These are phyloP conservation scores for Plasmodium inui DNA, from an alignment of 169 alveolate species.

Conservation along the genomic window DNA sequence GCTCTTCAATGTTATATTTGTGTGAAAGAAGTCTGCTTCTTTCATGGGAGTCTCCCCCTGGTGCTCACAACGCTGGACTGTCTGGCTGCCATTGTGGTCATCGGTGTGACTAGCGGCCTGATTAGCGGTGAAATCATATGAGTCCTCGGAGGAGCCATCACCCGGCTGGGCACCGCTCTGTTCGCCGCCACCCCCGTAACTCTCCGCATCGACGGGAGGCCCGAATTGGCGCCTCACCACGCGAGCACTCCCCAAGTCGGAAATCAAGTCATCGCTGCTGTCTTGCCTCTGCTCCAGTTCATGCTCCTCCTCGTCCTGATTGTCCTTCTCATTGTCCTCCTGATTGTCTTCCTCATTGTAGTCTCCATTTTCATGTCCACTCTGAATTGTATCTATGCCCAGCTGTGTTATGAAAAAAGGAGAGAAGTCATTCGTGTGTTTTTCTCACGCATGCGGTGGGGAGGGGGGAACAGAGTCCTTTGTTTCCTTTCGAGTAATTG, in stretches of 20 bases:
- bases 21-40: not conserved
- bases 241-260: constrained; percentile 21
- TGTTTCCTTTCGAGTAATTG: not conserved
- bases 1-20: not conserved
- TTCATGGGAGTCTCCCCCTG: not conserved
- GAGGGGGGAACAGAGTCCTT: not conserved
- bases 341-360: not conserved
- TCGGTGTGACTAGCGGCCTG: not conserved
- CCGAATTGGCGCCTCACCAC: not conserved
- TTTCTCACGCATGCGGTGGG: not conserved
- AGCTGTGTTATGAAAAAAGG: constrained; percentile 2
- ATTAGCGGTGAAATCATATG: not conserved
- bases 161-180: not conserved
- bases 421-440: not conserved
- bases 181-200: not conserved
- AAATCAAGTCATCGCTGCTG: constrained; percentile 59
- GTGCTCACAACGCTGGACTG: not conserved
- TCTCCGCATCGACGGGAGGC: not conserved
- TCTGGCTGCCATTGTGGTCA: not conserved
- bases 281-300: constrained; percentile 43
- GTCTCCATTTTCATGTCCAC: not conserved
- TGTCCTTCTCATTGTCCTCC: not conserved
- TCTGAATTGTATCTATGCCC: constrained; percentile 31
- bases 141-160: not conserved
- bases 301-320: not conserved